Conservation (phyloP, 2,329 filamentous ascomycete genomes). For the Fusarium sp. region DNA sequence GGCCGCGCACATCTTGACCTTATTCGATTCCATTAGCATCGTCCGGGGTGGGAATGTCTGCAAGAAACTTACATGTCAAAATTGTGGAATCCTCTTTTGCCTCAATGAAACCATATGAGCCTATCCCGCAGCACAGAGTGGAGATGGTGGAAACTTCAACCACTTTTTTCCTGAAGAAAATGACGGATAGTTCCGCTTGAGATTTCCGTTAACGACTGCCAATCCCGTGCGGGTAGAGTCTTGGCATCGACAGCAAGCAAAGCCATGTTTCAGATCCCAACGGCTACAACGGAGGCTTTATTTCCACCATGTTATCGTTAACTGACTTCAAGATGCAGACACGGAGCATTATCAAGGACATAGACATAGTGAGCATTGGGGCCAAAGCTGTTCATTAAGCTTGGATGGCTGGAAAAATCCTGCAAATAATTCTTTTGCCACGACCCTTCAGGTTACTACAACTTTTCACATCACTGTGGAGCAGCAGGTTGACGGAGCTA, state of each 20-base stretch:
- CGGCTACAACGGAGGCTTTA: neutral
- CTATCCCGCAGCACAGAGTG: neutral
- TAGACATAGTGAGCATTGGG: neutral
- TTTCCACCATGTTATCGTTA: neutral
- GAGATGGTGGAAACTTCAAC: neutral
- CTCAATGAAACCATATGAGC: too few relatives aligned
- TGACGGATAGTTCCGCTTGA: neutral
- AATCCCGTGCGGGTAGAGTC: neutral
- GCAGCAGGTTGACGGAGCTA: too few relatives aligned
- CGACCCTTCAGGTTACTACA: too few relatives aligned
- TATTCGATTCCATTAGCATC: neutral
- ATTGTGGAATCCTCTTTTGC: neutral
- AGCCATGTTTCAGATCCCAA: slow-evolving; percentile 12
- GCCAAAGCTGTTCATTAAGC: too few relatives aligned
- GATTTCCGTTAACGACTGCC: neutral
- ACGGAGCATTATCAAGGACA: neutral
- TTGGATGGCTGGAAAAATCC: too few relatives aligned
- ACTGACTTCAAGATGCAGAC: neutral
- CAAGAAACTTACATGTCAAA: neutral
- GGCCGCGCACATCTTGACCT: neutral
- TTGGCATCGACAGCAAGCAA: slow-evolving; percentile 3
- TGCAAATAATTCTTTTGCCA: too few relatives aligned
- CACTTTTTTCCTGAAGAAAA: neutral
- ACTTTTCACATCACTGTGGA: too few relatives aligned
- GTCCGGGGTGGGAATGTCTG: neutral